Conservation (phyloP, 805 yeast genomes). For the Schwanniomyces yamadae region DNA sequence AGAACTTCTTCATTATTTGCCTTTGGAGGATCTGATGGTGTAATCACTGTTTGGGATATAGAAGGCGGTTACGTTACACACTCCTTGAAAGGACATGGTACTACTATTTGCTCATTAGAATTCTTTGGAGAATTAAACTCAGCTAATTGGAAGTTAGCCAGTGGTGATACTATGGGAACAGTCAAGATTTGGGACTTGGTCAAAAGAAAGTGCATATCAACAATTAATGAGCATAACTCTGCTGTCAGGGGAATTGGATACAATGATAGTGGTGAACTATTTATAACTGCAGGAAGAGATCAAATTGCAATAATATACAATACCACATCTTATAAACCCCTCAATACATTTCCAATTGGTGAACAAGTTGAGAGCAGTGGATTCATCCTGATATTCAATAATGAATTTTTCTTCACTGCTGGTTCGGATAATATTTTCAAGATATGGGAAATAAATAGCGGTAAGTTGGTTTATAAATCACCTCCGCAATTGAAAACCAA, state of each 20-base stretch:
- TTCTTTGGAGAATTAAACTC: constrained; percentile 75
- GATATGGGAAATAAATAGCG: constrained; percentile 58
- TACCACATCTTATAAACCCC: constrained; percentile 50
- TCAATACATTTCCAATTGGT: constrained; percentile 66
- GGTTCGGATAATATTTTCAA: constrained; percentile 74
- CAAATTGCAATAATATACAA: constrained; percentile 64
- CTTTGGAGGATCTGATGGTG: constrained; percentile 94
- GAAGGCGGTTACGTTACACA: constrained; percentile 88
- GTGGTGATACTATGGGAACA: constrained; percentile 62
- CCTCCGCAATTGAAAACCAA: constrained; percentile 51
- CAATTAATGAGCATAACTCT: constrained; percentile 70
- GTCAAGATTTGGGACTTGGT: constrained; percentile 64
- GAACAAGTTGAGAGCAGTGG: constrained; percentile 76
- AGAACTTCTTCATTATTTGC: constrained; percentile 82
- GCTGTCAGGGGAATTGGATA: constrained; percentile 87
- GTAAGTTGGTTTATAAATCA: constrained; percentile 45
- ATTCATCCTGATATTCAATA: constrained; percentile 34
- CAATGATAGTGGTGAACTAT: constrained; percentile 45
- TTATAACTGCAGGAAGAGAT: constrained; percentile 89
- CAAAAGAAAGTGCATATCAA: constrained; percentile 65
- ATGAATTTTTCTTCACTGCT: constrained; percentile 59
- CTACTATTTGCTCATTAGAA: constrained; percentile 70
- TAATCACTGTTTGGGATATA: constrained; percentile 87
- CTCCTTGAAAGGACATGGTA: constrained; percentile 89
- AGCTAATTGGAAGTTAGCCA: constrained; percentile 70